phyloP scores from a whole-genome alignment of 208 protist genomes.

The Endotrypanum monterogeii region DNA sequence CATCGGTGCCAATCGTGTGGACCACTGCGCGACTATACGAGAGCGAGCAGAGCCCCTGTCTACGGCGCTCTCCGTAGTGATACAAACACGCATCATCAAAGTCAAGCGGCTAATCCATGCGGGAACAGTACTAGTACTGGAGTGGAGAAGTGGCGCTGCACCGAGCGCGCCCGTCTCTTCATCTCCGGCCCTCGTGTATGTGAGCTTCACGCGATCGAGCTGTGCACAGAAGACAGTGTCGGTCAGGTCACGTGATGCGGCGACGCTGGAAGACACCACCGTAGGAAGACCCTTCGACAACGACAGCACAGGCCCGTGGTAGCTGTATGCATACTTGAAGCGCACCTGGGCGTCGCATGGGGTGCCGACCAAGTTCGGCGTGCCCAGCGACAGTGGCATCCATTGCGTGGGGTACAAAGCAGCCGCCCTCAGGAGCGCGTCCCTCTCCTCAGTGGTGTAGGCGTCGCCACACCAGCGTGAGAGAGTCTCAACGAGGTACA shows the following conservation, averaged over 20 bases:
- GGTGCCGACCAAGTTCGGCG: not conserved
- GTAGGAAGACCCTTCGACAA: not conserved
- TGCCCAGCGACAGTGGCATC: slow-evolving; percentile 15
- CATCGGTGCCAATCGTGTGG: slow-evolving; percentile 18
- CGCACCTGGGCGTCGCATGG: slow-evolving; percentile 10
- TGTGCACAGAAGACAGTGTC: slow-evolving; percentile 27
- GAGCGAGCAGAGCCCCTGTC: not conserved
- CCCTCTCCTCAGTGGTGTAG: slow-evolving; percentile 18
- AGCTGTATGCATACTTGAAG: slow-evolving; percentile 21
- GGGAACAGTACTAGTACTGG: not conserved
- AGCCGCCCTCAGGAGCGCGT: slow-evolving; percentile 21
- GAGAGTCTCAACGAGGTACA: slow-evolving; percentile 27
- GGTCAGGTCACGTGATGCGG: not conserved
- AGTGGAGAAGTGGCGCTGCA: no score
- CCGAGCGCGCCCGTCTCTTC: not conserved
- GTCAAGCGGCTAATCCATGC: slow-evolving; percentile 23
- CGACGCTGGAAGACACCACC: not conserved
- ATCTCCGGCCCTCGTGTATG: not conserved
- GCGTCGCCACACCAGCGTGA: slow-evolving; percentile 22
- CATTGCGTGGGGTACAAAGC: slow-evolving; percentile 27
- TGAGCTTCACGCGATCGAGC: slow-evolving; percentile 21
- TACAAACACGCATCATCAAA: slow-evolving; percentile 11
- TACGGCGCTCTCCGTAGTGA: slow-evolving; percentile 6
- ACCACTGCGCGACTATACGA: slow-evolving; percentile 18
- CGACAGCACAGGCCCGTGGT: slow-evolving; percentile 18